phyloP scores from a whole-genome alignment of 2,329 filamentous ascomycete genomes.

The Sporothrix mexicana region DNA sequence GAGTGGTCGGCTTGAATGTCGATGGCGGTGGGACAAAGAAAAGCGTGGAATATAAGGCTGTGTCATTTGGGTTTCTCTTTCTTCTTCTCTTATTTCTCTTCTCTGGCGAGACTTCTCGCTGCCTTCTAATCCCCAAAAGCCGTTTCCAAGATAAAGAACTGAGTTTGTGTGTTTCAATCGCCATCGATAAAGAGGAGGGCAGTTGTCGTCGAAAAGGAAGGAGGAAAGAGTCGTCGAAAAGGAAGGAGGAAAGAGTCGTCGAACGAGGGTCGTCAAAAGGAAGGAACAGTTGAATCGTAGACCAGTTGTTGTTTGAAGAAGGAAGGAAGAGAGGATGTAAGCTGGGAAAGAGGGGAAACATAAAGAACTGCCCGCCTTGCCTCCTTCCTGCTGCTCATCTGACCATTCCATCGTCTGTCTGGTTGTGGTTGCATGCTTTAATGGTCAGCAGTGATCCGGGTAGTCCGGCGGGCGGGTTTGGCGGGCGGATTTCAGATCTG shows the following conservation, averaged over 20 bases:
- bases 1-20: not conserved
- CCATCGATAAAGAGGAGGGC: not conserved
- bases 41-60: not conserved
- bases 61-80: not conserved
- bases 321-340: not conserved
- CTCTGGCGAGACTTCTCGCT: not conserved
- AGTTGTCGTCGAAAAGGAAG: not conserved
- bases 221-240: not conserved
- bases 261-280: not conserved
- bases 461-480: slow-evolving; percentile 10
- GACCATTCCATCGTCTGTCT: no score
- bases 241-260: not conserved
- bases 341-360: not conserved
- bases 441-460: not conserved
- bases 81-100: not conserved
- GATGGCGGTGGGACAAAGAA: not conserved
- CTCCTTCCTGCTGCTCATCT: no score
- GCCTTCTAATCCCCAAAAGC: not conserved
- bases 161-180: no score
- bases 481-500: not conserved
- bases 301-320: not conserved
- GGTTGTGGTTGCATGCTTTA: no score
- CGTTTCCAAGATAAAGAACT: no score
- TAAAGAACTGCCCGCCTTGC: not conserved
- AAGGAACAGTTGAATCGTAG: no score